A percentile compares a stretch with the other conserved stretches of the same genome.
phyloP scores from a whole-genome alignment of 257 asterid species.

The Rhazya stricta region DNA sequence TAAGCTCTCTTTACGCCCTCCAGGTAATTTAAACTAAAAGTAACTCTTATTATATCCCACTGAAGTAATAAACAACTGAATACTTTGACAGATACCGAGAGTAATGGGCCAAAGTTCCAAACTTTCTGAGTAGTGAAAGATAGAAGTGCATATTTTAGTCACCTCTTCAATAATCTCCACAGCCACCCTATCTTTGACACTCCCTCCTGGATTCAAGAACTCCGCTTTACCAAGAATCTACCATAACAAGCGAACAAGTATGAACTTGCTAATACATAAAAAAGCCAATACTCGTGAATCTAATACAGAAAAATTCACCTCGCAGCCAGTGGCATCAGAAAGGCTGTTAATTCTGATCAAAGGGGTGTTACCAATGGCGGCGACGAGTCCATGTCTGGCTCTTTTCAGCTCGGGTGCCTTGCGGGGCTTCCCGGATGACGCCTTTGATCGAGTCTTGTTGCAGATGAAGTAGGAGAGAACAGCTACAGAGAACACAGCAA shows the following conservation, averaged over 20 bases:
- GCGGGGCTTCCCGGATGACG: slow-evolving; percentile 21
- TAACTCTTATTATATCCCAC: neutral
- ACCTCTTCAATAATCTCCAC: slow-evolving; percentile 93
- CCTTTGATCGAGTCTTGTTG: slow-evolving; percentile 31
- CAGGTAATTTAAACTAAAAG: neutral
- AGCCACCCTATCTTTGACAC: slow-evolving; percentile 93
- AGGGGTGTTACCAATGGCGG: slow-evolving; percentile 92
- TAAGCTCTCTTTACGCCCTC: no score
- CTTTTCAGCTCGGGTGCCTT: slow-evolving; percentile 19
- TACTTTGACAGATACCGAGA: neutral
- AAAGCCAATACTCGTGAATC: neutral
- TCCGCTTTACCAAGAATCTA: slow-evolving; percentile 96
- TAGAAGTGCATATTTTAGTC: neutral
- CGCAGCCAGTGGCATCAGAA: slow-evolving; percentile 90
- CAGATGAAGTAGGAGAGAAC: slow-evolving; percentile 45
- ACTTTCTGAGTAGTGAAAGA: slow-evolving; percentile 4
- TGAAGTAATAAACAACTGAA: neutral
- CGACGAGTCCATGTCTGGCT: slow-evolving; percentile 60
- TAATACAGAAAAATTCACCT: slow-evolving; percentile 32
- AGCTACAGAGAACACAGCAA: slow-evolving; percentile 47
- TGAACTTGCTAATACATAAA: neutral
- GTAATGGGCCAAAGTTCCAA: slow-evolving; percentile 4
- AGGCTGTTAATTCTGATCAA: slow-evolving; percentile 86
- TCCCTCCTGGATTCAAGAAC: slow-evolving; percentile 95
- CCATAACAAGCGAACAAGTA: neutral